Evolutionary conservation across 805 yeast genomes (phyloP), one percentile per base, ranked within the genome.

Genomic region (Kodamaea hsintzibuensis): DNA sequence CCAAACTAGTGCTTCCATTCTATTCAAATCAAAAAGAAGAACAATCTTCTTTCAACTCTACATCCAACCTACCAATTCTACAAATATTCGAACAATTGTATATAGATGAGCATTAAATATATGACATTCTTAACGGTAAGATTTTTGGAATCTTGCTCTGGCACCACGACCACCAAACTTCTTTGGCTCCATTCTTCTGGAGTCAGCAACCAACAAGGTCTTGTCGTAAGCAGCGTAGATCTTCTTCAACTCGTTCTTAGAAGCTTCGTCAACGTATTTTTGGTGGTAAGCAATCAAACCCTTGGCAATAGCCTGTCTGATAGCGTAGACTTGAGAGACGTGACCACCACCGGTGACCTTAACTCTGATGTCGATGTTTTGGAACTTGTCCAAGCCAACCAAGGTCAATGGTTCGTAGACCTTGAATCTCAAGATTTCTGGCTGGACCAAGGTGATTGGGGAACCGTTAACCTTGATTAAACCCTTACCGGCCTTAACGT

Each of bases 101-200:
- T 49, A 49, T 49, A 49, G 42, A 49, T 49, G 52, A 49, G 52
- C 52, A 42, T 49, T 30, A 47, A 47, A 47, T 47, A 47, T 47
- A 33, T 47, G 55, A 56, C 57, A 54, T 57, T 51, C 57, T 55
- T 93, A 95, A 92, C 99, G 99, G 95, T 95, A 95, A 80, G 99
- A 95, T 82, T 95, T 95, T 88, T 95, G 99, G 98, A 90, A 93
- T 85, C 98, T 93, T 78, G 99, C 95, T 86, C 99, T 95, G 84
- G 99, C 99, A 90, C 99, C 99, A 82, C 96, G 96, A 87, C 99
- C 99, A 86, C 99, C 99, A 86, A 95, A 95, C 87, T 95, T 95
- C 98, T 95, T 95, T 88, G 99, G 99, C 86, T 95, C 99, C 88
- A 92, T 88, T 88, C 96, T 93, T 89, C 99, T 91, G 72, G 98